Evolutionary conservation across 2,329 filamentous ascomycete species (phyloP).

Genomic region (Graphilbum ipis-grandicollis): DNA sequence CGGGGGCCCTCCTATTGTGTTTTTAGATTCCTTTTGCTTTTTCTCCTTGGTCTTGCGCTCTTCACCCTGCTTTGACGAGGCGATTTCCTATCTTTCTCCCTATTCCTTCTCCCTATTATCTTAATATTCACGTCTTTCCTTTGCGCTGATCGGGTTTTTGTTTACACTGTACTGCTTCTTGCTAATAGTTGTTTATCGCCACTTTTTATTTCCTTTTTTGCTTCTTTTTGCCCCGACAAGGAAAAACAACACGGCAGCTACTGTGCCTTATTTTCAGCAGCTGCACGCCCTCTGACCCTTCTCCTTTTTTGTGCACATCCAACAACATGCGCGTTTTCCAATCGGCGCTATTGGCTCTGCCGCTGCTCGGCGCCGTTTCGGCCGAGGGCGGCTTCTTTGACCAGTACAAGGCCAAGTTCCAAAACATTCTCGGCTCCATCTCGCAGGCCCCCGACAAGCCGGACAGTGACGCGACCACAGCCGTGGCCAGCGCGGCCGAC

Average conservation of each 20-base stretch:
- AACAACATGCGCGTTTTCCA: conserved; percentile 41
- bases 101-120: too few species aligned
- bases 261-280: too few species aligned
- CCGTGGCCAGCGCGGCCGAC: conserved; percentile 26
- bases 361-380: conserved; percentile 35
- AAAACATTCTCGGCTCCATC: conserved; percentile 45
- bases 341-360: conserved; percentile 32
- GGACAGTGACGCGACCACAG: conserved; percentile 14
- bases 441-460: conserved; percentile 6
- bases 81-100: too few species aligned
- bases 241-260: too few species aligned
- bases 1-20: neutral
- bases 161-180: too few species aligned
- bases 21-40: neutral
- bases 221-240: too few species aligned
- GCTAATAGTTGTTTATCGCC: too few species aligned
- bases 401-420: conserved; percentile 45
- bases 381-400: conserved; percentile 25
- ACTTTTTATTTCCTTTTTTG: too few species aligned
- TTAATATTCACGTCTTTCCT: too few species aligned
- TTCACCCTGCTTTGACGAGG: too few species aligned
- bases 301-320: neutral
- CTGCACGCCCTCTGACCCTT: neutral
- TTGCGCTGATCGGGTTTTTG: too few species aligned
- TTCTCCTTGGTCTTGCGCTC: too few species aligned